phyloP scores from a whole-genome alignment of 2,329 filamentous ascomycete genomes.

The Podosphaera aphanis region DNA sequence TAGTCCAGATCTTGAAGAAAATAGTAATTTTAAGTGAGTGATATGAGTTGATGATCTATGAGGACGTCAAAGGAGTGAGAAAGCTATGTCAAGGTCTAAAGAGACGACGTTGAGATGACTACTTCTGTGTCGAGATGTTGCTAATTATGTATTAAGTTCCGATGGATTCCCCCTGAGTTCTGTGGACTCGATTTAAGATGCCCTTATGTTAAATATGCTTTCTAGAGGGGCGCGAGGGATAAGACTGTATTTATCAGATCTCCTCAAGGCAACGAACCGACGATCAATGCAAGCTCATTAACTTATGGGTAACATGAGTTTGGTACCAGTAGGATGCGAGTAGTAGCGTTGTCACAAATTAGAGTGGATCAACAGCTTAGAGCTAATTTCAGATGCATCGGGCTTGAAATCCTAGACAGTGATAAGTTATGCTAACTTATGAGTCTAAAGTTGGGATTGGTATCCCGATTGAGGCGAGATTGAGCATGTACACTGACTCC shows the following conservation, averaged over 20 bases:
- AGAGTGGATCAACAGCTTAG: conserved; percentile 22
- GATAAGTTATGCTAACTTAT: neutral
- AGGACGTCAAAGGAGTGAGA: neutral
- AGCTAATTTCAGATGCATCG: conserved; percentile 15
- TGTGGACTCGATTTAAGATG: conserved; percentile 10
- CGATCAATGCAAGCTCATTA: conserved; percentile 21
- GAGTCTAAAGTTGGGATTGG: neutral
- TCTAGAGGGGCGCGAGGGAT: conserved; percentile 18
- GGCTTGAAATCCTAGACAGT: conserved; percentile 8
- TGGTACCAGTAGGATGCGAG: conserved; percentile 23
- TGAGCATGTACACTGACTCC: neutral
- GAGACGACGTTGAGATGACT: conserved; percentile 2
- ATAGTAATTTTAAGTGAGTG: neutral
- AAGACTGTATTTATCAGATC: conserved; percentile 26
- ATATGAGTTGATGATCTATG: neutral
- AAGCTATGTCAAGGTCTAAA: neutral
- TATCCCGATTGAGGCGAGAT: neutral
- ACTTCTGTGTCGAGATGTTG: conserved; percentile 4
- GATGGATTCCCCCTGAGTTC: conserved; percentile 16
- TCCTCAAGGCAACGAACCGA: conserved; percentile 24
- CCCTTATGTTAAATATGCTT: conserved; percentile 12
- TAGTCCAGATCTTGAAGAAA: neutral
- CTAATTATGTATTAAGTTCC: conserved; percentile 8
- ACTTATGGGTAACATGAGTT: conserved; percentile 21
- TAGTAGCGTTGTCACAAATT: conserved; percentile 30